Base-by-base conservation (phyloP, 768 basidiomycete genomes). In the Psilocybe azurescens region DNA sequence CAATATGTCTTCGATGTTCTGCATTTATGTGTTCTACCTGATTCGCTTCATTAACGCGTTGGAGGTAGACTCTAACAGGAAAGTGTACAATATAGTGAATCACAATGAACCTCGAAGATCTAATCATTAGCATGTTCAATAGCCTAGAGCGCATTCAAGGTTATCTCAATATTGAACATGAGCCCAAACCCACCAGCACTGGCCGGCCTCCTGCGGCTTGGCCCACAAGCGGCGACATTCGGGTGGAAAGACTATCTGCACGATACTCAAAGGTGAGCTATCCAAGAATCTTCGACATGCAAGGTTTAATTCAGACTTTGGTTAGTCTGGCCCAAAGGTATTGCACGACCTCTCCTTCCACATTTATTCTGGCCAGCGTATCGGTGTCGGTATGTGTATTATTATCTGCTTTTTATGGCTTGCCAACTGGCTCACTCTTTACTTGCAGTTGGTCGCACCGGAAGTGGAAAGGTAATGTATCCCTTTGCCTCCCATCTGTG, bases 61-160 rank as follows among this genome's bases (percentile, higher is more conserved):
- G n/a, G 81, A 83, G 65, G 75, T 84, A 4, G 71, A 78, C 56
- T 67, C 62, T 10, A 74, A 74, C 56, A 74, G 72, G 73, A 68
- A 44, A 44, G 41, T 66, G 24, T 24, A 24, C n/a, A 64, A 44
- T 28, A 9, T 52, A 24, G 1, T 6, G 16, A 3, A 6, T 32
- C 14, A 20, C 56, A 20, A 8, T 32, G 29, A 9, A 32, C 30
- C 7, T 51, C 29, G 33, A 6, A 36, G 7, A 32, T 29, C 50
- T 51, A 30, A 51, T 53, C 9, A 14, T 44, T 11, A 20, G 1
- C 14, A 2, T 58, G 32, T 51, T 41, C 41, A 11, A 16, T 41
- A 72, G 71, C 33, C 39, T 73, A 38, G 93, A 96, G 69, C 89
- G 94, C 57, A 88, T 95, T 1, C 84, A 90, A 60, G 88, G 70